phyloP scores from a whole-genome alignment of 2,329 filamentous ascomycete genomes.

The Cladophialophora exuberans region DNA sequence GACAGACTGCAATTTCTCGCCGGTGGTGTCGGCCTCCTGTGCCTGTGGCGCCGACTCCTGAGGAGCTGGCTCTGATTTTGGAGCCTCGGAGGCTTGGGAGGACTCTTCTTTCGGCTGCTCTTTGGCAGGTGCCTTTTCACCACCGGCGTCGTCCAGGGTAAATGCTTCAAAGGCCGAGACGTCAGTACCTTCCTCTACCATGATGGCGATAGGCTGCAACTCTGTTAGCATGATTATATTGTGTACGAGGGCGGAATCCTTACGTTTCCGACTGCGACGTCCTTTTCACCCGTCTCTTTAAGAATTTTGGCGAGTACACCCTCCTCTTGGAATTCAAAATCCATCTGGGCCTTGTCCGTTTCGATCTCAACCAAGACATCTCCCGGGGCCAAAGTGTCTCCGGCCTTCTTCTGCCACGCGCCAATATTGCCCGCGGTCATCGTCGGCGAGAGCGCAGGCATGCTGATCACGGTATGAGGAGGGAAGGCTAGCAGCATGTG shows the following conservation, averaged over 20 bases:
- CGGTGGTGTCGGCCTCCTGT: slow-evolving; percentile 72
- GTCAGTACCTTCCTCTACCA: slow-evolving; percentile 90
- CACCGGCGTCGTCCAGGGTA: slow-evolving; percentile 85
- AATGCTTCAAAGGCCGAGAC: slow-evolving; percentile 87
- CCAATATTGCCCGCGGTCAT: slow-evolving; percentile 98
- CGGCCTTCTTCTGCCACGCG: slow-evolving; percentile 95
- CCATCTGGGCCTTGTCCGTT: slow-evolving; percentile 99
- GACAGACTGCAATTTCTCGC: slow-evolving; percentile 72
- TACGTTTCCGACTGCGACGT: slow-evolving; percentile 92
- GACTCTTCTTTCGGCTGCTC: slow-evolving; percentile 67
- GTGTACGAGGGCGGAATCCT: slow-evolving; percentile 48
- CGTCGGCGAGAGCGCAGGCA: slow-evolving; percentile 96
- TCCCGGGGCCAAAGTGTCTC: slow-evolving; percentile 83
- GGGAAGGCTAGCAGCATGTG: slow-evolving; percentile 71
- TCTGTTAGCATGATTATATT: slow-evolving; percentile 36
- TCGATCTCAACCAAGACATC: slow-evolving; percentile 98
- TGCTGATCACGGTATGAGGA: slow-evolving; percentile 91
- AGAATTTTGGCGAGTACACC: slow-evolving; percentile 93
- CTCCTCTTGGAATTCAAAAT: slow-evolving; percentile 99
- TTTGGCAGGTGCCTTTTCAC: slow-evolving; percentile 69
- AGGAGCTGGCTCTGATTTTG: slow-evolving; percentile 58
- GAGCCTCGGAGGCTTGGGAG: slow-evolving; percentile 64
- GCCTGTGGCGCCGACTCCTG: slow-evolving; percentile 56
- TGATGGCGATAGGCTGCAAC: slow-evolving; percentile 84
- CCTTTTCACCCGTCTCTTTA: slow-evolving; percentile 90